Conservation (phyloP, 2,329 filamentous ascomycete species). For the Aspergillus alliaceus region DNA sequence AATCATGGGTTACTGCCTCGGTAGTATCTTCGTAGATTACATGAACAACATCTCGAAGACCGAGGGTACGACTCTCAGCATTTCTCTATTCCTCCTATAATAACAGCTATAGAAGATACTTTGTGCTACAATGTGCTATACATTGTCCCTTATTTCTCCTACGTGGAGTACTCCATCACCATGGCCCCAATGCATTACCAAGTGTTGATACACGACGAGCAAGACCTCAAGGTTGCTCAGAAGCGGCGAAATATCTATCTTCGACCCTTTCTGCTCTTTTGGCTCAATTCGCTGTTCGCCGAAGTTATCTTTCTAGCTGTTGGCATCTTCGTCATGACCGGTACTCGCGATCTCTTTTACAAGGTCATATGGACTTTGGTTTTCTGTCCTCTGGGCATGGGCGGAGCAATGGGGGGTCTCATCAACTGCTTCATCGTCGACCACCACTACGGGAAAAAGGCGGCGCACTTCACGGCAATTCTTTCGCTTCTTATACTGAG, state of each 20-base stretch:
- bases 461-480: conserved; percentile 11
- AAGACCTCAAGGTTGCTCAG: background rate
- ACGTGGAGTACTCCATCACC: background rate
- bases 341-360: conserved; percentile 11
- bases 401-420: conserved; percentile 12
- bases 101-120: too few relatives aligned
- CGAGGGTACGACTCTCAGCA: too few relatives aligned
- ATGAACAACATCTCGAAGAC: too few relatives aligned
- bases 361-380: conserved; percentile 17
- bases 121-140: too few relatives aligned
- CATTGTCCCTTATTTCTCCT: too few relatives aligned
- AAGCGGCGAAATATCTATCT: conserved; percentile 10
- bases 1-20: too few relatives aligned
- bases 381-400: conserved; percentile 15
- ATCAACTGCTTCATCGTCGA: conserved; percentile 17
- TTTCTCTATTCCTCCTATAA: too few relatives aligned
- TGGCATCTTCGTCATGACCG: conserved; percentile 10
- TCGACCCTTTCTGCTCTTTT: conserved; percentile 14
- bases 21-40: too few relatives aligned
- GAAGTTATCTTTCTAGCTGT: conserved; percentile 13
- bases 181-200: background rate
- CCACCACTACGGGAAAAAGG: conserved; percentile 15
- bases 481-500: conserved; percentile 12
- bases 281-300: conserved; percentile 9
- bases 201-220: background rate